A percentile compares a stretch with the other conserved stretches of the same genome.
phyloP scores from a whole-genome alignment of 306 rosid species.

The Erythrophleum fordii region DNA sequence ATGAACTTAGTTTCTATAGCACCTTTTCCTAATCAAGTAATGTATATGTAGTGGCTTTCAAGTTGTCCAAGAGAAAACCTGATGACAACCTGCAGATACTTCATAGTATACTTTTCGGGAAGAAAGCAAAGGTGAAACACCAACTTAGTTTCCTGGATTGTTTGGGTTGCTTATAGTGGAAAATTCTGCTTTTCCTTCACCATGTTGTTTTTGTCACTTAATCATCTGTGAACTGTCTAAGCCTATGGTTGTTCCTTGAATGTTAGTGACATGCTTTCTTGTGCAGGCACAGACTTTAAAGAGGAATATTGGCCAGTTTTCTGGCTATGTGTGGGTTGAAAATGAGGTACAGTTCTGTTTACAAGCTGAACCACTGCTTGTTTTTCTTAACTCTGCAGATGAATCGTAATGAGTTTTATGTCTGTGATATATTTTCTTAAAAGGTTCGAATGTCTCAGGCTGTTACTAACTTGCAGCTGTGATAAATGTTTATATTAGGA shows the following conservation, averaged over 20 bases:
- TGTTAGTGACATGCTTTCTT: slow-evolving; percentile 36
- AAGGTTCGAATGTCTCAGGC: slow-evolving; percentile 6
- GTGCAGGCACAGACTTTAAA: slow-evolving; percentile 69
- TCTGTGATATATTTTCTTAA: slow-evolving; percentile 18
- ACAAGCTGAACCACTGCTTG: not conserved
- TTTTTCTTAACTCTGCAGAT: not conserved
- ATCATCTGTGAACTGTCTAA: slow-evolving; percentile 9
- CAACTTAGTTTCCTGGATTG: slow-evolving; percentile 8
- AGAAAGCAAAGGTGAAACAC: slow-evolving; percentile 74
- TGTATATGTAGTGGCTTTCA: slow-evolving; percentile 81
- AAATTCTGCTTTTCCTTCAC: not conserved
- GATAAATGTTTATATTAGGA: slow-evolving; percentile 49
- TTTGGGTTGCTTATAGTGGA: not conserved
- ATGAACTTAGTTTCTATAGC: slow-evolving; percentile 32
- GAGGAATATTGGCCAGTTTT: slow-evolving; percentile 77
- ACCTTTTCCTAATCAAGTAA: slow-evolving; percentile 31
- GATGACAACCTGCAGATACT: slow-evolving; percentile 89
- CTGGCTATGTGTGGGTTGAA: slow-evolving; percentile 90
- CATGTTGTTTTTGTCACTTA: not conserved
- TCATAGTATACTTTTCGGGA: slow-evolving; percentile 84
- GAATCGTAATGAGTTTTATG: not conserved
- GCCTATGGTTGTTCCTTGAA: slow-evolving; percentile 17
- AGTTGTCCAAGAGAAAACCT: slow-evolving; percentile 88
- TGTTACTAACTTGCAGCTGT: slow-evolving; percentile 13
- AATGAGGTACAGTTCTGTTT: slow-evolving; percentile 61